Evolutionary conservation across 106 monocot genomes (phyloP).

Genomic region (Cymbidium sinense): DNA sequence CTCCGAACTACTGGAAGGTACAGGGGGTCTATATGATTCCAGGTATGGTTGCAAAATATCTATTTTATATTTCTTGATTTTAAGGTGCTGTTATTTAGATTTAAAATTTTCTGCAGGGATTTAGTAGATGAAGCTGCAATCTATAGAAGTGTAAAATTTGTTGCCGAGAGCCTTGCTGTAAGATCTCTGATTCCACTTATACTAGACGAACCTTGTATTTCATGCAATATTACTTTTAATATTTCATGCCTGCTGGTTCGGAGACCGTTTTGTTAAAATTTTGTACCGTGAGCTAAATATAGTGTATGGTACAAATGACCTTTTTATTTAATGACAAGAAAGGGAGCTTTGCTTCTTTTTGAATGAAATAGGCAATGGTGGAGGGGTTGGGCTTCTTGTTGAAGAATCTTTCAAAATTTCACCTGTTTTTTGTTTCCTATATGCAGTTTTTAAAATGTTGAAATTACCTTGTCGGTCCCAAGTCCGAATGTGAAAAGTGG

Average conservation of each 20-base stretch:
- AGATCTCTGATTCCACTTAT: constrained; percentile 11
- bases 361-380: too few species aligned
- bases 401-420: too few species aligned
- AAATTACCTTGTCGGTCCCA: too few species aligned
- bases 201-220: not conserved
- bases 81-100: not conserved
- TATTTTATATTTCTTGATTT: not conserved
- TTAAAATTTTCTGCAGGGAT: constrained; percentile 36
- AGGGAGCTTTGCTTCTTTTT: too few species aligned
- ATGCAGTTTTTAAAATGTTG: too few species aligned
- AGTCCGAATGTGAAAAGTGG: too few species aligned
- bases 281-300: not conserved
- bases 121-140: constrained; percentile 57
- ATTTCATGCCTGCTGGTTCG: not conserved
- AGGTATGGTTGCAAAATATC: constrained; percentile 29
- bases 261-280: not conserved
- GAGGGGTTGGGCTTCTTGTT: too few species aligned
- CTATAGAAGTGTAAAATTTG: constrained; percentile 66
- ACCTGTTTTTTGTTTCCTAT: too few species aligned
- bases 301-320: too few species aligned
- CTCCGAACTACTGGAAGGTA: constrained; percentile 75
- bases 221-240: not conserved
- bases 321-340: too few species aligned
- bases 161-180: constrained; percentile 98
- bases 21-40: constrained; percentile 69